A percentile compares a stretch with the other conserved stretches of the same genome.
phyloP scores from a whole-genome alignment of 2,329 filamentous ascomycete species.

The Nemania abortiva region DNA sequence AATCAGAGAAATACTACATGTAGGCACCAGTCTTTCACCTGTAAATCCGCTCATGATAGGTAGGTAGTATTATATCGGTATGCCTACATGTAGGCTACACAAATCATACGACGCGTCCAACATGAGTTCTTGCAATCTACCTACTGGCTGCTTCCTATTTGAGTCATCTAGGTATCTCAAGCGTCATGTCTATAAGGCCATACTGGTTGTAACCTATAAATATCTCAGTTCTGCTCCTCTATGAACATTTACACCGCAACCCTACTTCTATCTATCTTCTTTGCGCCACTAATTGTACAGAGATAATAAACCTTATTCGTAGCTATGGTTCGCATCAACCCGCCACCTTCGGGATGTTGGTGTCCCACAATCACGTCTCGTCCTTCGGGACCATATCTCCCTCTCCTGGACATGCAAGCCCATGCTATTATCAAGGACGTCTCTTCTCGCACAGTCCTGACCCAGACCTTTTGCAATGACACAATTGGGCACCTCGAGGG shows the following conservation, averaged over 20 bases:
- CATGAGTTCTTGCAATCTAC: no score
- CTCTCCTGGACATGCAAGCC: slow-evolving; percentile 16
- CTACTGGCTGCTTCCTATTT: no score
- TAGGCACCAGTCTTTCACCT: neutral
- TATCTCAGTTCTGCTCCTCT: neutral
- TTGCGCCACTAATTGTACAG: neutral
- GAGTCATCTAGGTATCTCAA: neutral
- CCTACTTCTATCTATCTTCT: neutral
- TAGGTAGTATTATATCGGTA: neutral
- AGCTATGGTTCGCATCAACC: slow-evolving; percentile 1
- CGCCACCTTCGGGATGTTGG: slow-evolving; percentile 22
- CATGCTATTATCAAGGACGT: slow-evolving; percentile 35
- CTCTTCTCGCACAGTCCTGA: slow-evolving; percentile 33
- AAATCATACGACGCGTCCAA: no score
- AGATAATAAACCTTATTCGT: neutral
- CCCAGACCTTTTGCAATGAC: slow-evolving; percentile 33
- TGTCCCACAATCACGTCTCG: neutral
- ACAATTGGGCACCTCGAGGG: slow-evolving; percentile 16
- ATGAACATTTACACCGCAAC: neutral
- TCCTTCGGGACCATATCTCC: slow-evolving; percentile 16
- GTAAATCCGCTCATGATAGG: neutral
- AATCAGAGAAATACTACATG: neutral
- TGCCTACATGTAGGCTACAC: neutral
- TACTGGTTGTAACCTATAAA: neutral
- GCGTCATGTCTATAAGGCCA: neutral